Conservation (phyloP, 2,329 filamentous ascomycete species). For the Aspergillus ochraceoroseus region DNA sequence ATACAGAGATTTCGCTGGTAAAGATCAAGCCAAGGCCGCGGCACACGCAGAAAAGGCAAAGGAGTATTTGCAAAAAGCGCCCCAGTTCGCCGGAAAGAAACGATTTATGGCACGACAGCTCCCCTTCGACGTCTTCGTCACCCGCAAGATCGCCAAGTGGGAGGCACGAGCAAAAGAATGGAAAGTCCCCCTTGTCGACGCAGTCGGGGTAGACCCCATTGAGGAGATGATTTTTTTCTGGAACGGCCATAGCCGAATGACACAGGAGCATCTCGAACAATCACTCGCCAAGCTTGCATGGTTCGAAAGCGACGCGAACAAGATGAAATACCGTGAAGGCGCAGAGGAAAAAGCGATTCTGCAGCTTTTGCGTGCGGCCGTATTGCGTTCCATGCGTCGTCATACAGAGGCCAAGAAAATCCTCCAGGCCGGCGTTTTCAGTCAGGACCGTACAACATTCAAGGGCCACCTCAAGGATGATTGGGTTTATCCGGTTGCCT, state of each 20-base stretch:
- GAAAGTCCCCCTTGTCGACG: constrained; percentile 67
- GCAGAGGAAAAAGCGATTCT: constrained; percentile 61
- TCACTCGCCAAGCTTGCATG: constrained; percentile 63
- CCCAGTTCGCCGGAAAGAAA: constrained; percentile 74
- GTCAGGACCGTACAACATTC: constrained; percentile 51
- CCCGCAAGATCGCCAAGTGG: constrained; percentile 84
- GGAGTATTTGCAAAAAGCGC: constrained; percentile 65
- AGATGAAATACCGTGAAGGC: constrained; percentile 49
- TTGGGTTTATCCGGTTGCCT: constrained; percentile 67
- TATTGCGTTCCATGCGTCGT: constrained; percentile 60
- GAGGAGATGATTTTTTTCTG: constrained; percentile 93
- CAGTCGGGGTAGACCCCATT: constrained; percentile 71
- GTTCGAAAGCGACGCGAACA: constrained; percentile 57
- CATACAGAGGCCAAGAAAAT: constrained; percentile 61
- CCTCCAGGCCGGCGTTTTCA: constrained; percentile 59
- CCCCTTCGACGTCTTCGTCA: constrained; percentile 81
- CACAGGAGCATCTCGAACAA: constrained; percentile 56
- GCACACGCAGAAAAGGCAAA: constrained; percentile 61
- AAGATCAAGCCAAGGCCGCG: constrained; percentile 45
- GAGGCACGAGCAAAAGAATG: constrained; percentile 66
- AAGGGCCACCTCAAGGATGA: constrained; percentile 49
- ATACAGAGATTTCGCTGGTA: constrained; percentile 55
- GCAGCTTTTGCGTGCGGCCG: constrained; percentile 61
- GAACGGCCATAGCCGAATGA: constrained; percentile 84
- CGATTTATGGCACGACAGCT: constrained; percentile 83